Conservation (phyloP, 2,329 filamentous ascomycete species). For the Alternaria triticimaculans region DNA sequence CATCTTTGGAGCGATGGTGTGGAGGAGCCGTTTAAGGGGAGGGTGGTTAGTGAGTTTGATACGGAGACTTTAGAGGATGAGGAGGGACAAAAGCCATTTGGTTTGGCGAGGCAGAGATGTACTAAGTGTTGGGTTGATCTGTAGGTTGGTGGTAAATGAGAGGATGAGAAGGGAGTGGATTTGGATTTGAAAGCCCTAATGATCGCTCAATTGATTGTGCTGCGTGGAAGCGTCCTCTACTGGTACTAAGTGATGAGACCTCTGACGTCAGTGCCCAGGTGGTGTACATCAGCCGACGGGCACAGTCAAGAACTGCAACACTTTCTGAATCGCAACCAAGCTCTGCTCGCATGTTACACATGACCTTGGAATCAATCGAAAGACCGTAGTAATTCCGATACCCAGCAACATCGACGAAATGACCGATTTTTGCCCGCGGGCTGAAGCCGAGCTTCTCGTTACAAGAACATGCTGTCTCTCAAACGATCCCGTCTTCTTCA, state of each 20-base stretch:
- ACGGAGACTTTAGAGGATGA: constrained; percentile 30
- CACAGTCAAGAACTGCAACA: background rate
- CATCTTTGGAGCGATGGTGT: constrained; percentile 37
- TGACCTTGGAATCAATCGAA: background rate
- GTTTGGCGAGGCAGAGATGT: constrained; percentile 28
- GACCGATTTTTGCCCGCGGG: background rate
- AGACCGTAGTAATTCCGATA: background rate
- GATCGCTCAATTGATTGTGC: background rate
- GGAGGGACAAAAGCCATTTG: constrained; percentile 33
- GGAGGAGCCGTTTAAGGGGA: constrained; percentile 32
- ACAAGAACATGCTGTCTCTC: constrained; percentile 7
- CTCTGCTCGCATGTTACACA: background rate
- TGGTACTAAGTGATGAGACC: background rate
- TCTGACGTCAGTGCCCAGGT: background rate
- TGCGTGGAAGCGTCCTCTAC: background rate
- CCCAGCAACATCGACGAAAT: background rate
- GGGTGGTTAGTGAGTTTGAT: constrained; percentile 31
- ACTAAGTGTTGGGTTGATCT: constrained; percentile 38
- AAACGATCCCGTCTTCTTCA: constrained; percentile 10
- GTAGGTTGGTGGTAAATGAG: constrained; percentile 7
- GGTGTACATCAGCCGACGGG: background rate
- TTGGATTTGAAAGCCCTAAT: background rate
- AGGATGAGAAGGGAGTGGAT: background rate
- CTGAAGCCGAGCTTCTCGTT: constrained; percentile 6
- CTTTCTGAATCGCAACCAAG: background rate